Conservation (phyloP, 177 flowering plant genomes). For the Telopea speciosissima region DNA sequence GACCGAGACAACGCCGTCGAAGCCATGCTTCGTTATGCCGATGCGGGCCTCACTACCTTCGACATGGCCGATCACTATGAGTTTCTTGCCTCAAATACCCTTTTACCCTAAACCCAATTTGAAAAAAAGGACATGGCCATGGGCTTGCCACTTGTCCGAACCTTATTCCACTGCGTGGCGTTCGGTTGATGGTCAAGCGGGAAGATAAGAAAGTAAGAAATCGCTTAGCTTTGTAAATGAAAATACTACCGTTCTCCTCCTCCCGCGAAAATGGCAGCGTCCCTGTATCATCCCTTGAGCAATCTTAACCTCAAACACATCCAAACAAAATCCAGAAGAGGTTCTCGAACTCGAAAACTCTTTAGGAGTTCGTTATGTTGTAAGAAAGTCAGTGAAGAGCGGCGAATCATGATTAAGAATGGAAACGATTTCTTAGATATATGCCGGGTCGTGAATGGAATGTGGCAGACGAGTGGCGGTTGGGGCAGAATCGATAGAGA, state of each 20-base stretch:
- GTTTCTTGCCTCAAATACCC: not conserved
- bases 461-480: slow-evolving; percentile 92
- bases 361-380: slow-evolving; percentile 19
- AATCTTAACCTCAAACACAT: slow-evolving; percentile 16
- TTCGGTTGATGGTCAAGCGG: not conserved
- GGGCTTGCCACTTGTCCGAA: not conserved
- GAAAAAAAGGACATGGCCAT: too few relatives aligned
- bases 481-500: slow-evolving; percentile 67
- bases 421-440: slow-evolving; percentile 65
- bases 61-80: slow-evolving; percentile 80
- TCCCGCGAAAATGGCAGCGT: slow-evolving; percentile 22
- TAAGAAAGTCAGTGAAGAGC: slow-evolving; percentile 27
- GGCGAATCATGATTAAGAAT: slow-evolving; percentile 41
- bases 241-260: not conserved
- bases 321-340: slow-evolving; percentile 6
- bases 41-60: slow-evolving; percentile 72
- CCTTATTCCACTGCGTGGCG: not conserved
- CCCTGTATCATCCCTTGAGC: slow-evolving; percentile 15
- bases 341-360: not conserved
- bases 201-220: not conserved
- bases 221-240: not conserved
- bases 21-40: slow-evolving; percentile 68
- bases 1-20: slow-evolving; percentile 54
- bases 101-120: not conserved
- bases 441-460: slow-evolving; percentile 67